phyloP scores from a whole-genome alignment of 345 rosid genomes.

The Jatropha curcas region DNA sequence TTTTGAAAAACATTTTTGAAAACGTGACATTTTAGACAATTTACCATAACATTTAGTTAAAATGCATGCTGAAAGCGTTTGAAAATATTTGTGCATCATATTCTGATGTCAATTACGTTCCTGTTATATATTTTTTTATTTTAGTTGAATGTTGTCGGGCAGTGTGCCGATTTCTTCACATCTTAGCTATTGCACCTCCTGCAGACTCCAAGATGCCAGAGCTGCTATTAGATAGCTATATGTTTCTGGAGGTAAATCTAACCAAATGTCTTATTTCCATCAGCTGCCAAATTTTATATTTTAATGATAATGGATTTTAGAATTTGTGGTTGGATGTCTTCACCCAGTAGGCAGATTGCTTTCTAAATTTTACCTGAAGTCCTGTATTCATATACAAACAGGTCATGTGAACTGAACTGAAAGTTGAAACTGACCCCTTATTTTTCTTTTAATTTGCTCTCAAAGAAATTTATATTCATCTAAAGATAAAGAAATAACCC shows the following conservation, averaged over 20 bases:
- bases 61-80: not conserved
- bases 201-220: not conserved
- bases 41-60: too few relatives aligned
- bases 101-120: not conserved
- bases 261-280: not conserved
- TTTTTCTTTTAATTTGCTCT: not conserved
- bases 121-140: not conserved
- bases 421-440: too few relatives aligned
- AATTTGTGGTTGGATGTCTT: not conserved
- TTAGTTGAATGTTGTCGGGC: not conserved
- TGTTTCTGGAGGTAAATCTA: not conserved
- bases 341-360: too few relatives aligned
- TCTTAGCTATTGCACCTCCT: too few relatives aligned
- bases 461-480: not conserved
- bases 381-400: too few relatives aligned
- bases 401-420: too few relatives aligned
- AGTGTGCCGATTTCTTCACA: not conserved
- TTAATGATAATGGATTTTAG: not conserved
- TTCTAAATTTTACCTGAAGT: too few relatives aligned
- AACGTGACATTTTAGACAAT: not conserved
- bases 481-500: too few relatives aligned
- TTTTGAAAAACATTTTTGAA: not conserved
- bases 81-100: not conserved
- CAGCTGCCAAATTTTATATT: not conserved
- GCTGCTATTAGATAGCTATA: not conserved